phyloP scores from a whole-genome alignment of 805 yeast species.

The Myxozyma neglecta region DNA sequence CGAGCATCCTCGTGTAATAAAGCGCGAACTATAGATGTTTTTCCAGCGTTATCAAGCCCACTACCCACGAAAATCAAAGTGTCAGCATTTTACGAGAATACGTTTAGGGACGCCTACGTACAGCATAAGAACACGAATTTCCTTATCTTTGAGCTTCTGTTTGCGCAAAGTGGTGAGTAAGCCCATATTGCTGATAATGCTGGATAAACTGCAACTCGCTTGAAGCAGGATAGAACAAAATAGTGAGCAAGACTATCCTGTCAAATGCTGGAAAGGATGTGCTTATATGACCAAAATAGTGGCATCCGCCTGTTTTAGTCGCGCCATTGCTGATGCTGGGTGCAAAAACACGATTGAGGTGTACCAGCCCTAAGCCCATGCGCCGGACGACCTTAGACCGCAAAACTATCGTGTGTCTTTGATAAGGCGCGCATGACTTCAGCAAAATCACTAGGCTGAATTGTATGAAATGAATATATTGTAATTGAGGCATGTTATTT shows the following conservation, averaged over 20 bases:
- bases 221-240: background rate
- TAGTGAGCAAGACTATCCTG: too few relatives aligned
- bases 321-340: slow-evolving; percentile 1
- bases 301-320: background rate
- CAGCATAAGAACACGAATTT: slow-evolving; percentile 69
- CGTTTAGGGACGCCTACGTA: slow-evolving; percentile 32
- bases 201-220: background rate
- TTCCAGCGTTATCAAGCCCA: slow-evolving; percentile 91
- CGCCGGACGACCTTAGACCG: background rate
- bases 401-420: background rate
- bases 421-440: background rate
- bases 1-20: slow-evolving; percentile 52
- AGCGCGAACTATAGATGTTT: slow-evolving; percentile 73
- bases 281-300: background rate
- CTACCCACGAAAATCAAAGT: slow-evolving; percentile 27
- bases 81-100: background rate
- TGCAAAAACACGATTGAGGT: background rate
- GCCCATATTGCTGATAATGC: slow-evolving; percentile 23
- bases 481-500: too few relatives aligned
- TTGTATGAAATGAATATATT: too few relatives aligned
- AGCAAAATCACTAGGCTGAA: background rate
- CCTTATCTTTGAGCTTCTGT: slow-evolving; percentile 77
- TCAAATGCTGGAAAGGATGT: background rate
- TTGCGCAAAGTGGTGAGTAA: slow-evolving; percentile 59
- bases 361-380: slow-evolving; percentile 5